Evolutionary conservation across 2,329 filamentous ascomycete species (phyloP).

Genomic region (Pseudogymnoascus sp.): DNA sequence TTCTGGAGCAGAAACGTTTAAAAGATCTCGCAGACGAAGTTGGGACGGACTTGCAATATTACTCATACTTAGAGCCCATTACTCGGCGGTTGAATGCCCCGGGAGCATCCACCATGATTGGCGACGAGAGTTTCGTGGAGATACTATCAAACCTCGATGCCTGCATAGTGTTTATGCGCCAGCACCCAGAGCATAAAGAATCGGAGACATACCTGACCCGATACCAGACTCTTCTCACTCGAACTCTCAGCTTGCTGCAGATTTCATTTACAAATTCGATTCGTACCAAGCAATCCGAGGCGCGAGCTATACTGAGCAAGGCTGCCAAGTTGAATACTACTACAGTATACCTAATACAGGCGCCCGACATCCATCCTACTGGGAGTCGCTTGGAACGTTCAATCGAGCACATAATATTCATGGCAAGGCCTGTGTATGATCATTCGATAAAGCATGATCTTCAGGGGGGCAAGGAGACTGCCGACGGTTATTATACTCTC

Average conservation of each 20-base stretch:
- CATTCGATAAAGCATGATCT: constrained; percentile 7
- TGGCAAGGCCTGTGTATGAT: constrained; percentile 6
- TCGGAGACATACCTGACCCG: constrained; percentile 79
- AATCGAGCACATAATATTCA: constrained; percentile 9
- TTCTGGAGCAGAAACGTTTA: constrained; percentile 73
- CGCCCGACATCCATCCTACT: background rate
- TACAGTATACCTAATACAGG: constrained; percentile 9
- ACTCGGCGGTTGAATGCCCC: constrained; percentile 87
- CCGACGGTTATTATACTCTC: background rate
- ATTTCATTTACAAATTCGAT: constrained; percentile 14
- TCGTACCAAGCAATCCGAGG: background rate
- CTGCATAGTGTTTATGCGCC: constrained; percentile 87
- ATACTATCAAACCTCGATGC: constrained; percentile 82
- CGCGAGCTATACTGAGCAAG: constrained; percentile 5
- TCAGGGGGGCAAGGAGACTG: background rate
- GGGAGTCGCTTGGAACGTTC: constrained; percentile 3
- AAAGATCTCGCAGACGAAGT: constrained; percentile 75
- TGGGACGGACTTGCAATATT: constrained; percentile 86
- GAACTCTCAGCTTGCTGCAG: constrained; percentile 52
- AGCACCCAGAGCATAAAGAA: constrained; percentile 78
- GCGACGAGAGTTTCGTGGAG: constrained; percentile 75
- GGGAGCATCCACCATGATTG: constrained; percentile 76
- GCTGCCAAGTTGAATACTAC: constrained; percentile 8
- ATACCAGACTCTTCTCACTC: constrained; percentile 72
- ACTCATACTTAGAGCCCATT: constrained; percentile 85